phyloP scores from a whole-genome alignment of 208 protist species.

The Balamuthia mandrillaris region DNA sequence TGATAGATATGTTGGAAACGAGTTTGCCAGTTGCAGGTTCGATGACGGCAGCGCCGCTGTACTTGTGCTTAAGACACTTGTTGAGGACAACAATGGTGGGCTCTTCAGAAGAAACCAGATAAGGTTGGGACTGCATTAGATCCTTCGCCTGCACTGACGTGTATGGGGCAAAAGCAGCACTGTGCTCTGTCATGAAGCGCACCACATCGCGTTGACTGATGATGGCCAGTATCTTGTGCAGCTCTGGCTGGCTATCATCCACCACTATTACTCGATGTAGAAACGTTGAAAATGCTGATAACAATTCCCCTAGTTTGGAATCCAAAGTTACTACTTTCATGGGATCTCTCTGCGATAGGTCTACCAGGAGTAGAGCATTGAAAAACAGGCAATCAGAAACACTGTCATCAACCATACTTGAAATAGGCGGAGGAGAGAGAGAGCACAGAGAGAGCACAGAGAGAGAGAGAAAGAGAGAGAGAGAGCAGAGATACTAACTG shows the following conservation, averaged over 20 bases:
- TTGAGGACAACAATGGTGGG: background rate
- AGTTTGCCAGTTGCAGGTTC: background rate
- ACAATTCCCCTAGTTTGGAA: background rate
- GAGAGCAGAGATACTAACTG: background rate
- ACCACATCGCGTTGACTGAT: conserved; percentile 39
- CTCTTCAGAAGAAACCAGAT: background rate
- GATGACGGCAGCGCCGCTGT: conserved; percentile 9
- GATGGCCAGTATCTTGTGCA: background rate
- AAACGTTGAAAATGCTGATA: background rate
- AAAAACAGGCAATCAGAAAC: background rate
- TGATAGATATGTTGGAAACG: conserved; percentile 5
- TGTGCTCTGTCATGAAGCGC: background rate
- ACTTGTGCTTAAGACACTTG: conserved; percentile 28
- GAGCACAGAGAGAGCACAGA: background rate
- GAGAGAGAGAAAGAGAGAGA: background rate
- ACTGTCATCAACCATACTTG: background rate
- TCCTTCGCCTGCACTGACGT: background rate
- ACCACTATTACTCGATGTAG: conserved; percentile 24
- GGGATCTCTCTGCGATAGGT: background rate
- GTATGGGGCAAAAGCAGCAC: background rate
- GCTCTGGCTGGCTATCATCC: background rate
- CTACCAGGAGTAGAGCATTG: background rate
- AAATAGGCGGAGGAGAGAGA: background rate
- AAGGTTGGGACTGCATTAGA: background rate
- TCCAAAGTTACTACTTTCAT: background rate